Evolutionary conservation across 2,329 filamentous ascomycete species (phyloP).

Genomic region (Dryadomyces sulphureus): DNA sequence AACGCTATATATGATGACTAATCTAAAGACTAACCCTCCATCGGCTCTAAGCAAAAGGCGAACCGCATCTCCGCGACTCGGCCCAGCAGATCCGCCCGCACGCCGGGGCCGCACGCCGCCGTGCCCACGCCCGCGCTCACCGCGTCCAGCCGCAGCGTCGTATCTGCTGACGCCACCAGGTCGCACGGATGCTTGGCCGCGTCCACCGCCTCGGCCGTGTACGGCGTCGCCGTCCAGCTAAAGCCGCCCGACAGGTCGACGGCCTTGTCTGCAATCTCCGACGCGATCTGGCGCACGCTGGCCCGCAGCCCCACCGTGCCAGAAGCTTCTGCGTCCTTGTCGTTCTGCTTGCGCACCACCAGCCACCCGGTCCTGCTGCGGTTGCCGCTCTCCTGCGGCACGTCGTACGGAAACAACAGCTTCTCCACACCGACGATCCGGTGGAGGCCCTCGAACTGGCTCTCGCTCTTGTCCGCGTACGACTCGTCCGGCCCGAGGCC

Average conservation of each 20-base stretch:
- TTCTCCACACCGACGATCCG: slow-evolving; percentile 24
- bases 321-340: background rate
- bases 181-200: slow-evolving; percentile 50
- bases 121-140: slow-evolving; percentile 34
- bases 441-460: slow-evolving; percentile 39
- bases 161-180: slow-evolving; percentile 30
- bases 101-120: slow-evolving; percentile 32
- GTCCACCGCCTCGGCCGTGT: slow-evolving; percentile 36
- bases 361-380: slow-evolving; percentile 46
- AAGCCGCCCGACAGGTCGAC: slow-evolving; percentile 16
- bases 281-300: background rate
- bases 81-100: slow-evolving; percentile 28
- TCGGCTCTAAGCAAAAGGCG: slow-evolving; percentile 23
- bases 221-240: slow-evolving; percentile 41
- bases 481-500: slow-evolving; percentile 49
- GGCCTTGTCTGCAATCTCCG: background rate
- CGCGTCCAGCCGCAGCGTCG: slow-evolving; percentile 27
- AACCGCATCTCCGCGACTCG: slow-evolving; percentile 25
- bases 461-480: slow-evolving; percentile 45
- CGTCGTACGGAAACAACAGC: slow-evolving; percentile 46
- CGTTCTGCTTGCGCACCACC: background rate
- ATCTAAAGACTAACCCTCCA: background rate
- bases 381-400: slow-evolving; percentile 55
- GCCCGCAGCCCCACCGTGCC: background rate
- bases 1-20: background rate